These are phyloP conservation scores for Blastobotrys niveus DNA, from an alignment of 1,139 yeast genomes.

Conservation along the genomic window DNA sequence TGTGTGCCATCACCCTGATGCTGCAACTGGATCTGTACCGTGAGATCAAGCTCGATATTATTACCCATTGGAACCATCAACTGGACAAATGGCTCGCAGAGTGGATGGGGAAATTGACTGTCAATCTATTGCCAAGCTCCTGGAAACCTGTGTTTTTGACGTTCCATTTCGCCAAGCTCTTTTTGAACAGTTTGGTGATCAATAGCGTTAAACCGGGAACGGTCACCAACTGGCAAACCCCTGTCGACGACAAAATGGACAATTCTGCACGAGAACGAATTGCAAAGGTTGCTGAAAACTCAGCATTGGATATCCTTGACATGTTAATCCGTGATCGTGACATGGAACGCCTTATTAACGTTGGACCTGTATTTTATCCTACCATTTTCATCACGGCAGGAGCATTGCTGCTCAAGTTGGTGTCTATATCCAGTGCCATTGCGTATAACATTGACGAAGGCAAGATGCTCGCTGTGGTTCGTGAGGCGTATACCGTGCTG, in stretches of 20 bases:
- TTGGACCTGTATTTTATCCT: conserved; percentile 27
- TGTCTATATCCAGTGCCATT: conserved; percentile 18
- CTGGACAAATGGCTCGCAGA: conserved; percentile 26
- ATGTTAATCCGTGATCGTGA: conserved; percentile 25
- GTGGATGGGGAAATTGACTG: conserved; percentile 26
- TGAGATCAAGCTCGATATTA: conserved; percentile 18
- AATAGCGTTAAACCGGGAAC: conserved; percentile 10
- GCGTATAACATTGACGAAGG: conserved; percentile 17
- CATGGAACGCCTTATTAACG: conserved; percentile 23
- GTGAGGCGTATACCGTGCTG: conserved; percentile 17
- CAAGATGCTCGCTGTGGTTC: conserved; percentile 14
- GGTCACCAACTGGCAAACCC: conserved; percentile 1
- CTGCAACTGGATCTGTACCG: conserved; percentile 23
- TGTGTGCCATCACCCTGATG: conserved; percentile 25
- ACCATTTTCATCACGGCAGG: conserved; percentile 27
- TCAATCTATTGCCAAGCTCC: conserved; percentile 23
- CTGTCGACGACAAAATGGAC: conserved; percentile 14
- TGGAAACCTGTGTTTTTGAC: conserved; percentile 27
- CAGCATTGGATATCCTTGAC: conserved; percentile 25
- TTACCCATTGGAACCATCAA: conserved; percentile 25
- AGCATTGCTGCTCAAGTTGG: conserved; percentile 23
- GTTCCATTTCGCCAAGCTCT: conserved; percentile 26
- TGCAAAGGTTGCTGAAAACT: conserved; percentile 22
- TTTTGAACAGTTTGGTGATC: conserved; percentile 19
- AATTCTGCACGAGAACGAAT: conserved; percentile 12